Conservation (phyloP, 176 grass and related monocot genomes). For the Carex scoparia region DNA sequence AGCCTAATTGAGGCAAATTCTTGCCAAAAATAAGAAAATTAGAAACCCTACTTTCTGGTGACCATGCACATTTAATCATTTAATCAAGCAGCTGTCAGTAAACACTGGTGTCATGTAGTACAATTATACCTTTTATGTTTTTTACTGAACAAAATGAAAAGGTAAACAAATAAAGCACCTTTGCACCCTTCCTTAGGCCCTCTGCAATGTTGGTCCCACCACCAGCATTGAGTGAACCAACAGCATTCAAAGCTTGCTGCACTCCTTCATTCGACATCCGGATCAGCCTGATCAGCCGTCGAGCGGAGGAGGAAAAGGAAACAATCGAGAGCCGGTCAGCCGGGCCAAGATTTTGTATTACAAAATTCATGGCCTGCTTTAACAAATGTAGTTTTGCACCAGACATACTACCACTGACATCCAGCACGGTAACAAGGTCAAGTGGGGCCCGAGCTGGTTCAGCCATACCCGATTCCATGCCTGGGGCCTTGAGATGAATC, state of each 20-base stretch:
- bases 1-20: neutral
- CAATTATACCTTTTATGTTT: neutral
- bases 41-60: neutral
- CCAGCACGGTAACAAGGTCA: conserved; percentile 31
- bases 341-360: conserved; percentile 60
- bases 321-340: conserved; percentile 52
- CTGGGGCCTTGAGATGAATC: conserved; percentile 50
- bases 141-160: neutral
- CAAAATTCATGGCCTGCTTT: conserved; percentile 47
- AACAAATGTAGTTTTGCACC: neutral
- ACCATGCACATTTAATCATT: neutral
- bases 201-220: conserved; percentile 58
- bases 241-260: neutral
- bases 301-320: conserved; percentile 42
- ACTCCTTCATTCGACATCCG: conserved; percentile 43
- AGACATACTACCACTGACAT: conserved; percentile 29
- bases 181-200: conserved; percentile 43
- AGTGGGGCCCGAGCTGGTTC: conserved; percentile 16
- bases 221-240: conserved; percentile 27
- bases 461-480: neutral
- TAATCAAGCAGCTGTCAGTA: neutral
- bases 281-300: conserved; percentile 36
- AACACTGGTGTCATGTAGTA: neutral
- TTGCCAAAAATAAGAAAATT: neutral
- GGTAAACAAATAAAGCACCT: conserved; percentile 23